Conservation (phyloP, 345 rosid genomes). For the Arabis alpina region DNA sequence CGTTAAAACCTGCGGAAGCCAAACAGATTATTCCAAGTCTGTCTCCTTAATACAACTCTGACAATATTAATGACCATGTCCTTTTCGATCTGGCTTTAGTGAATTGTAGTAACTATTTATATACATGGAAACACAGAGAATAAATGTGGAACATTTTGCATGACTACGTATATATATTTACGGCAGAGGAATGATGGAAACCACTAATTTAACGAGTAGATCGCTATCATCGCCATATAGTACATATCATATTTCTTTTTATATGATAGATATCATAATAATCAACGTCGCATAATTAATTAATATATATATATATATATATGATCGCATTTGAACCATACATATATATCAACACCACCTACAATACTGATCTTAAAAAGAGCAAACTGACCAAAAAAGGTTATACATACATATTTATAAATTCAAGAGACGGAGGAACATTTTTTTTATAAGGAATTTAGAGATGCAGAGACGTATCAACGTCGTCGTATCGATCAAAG, state of each 20-base stretch:
- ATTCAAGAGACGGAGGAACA: neutral
- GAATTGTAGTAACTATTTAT: neutral
- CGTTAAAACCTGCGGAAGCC: no score
- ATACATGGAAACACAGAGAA: neutral
- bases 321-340: constrained; percentile 37
- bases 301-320: constrained; percentile 19
- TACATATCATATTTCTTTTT: neutral
- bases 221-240: neutral
- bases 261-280: neutral
- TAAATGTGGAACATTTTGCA: neutral
- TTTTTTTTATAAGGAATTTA: constrained; percentile 23
- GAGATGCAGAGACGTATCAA: constrained; percentile 83
- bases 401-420: constrained; percentile 37
- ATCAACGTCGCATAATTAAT: constrained; percentile 15
- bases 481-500: constrained; percentile 47
- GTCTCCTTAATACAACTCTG: constrained; percentile 1
- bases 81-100: neutral
- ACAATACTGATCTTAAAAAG: constrained; percentile 20
- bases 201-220: constrained; percentile 4
- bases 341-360: constrained; percentile 37
- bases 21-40: neutral
- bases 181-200: neutral
- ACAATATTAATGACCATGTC: neutral
- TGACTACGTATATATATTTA: no score
- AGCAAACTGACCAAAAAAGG: constrained; percentile 35